Conservation (phyloP, 106 monocot species). For the Acanthochlamys bracteata region DNA sequence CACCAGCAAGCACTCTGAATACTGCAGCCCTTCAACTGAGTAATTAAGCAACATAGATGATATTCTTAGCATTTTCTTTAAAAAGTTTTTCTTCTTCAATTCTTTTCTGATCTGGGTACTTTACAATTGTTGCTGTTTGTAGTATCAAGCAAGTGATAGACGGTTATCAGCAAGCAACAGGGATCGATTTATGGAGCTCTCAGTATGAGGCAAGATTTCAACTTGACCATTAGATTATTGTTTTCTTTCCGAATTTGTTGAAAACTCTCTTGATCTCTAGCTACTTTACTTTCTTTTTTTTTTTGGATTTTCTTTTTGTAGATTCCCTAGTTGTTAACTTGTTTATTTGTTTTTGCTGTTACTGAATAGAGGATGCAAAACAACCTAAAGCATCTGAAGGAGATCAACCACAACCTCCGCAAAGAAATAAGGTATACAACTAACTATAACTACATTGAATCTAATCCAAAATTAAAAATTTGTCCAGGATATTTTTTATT, state of each 20-base stretch:
- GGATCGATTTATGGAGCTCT: conserved; percentile 62
- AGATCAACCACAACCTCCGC: conserved; percentile 70
- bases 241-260: too few relatives aligned
- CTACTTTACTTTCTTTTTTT: not conserved
- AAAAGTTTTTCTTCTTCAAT: not conserved
- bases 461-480: too few relatives aligned
- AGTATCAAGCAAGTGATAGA: conserved; percentile 64
- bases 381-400: conserved; percentile 58
- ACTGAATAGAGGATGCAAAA: conserved; percentile 70
- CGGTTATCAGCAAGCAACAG: conserved; percentile 48
- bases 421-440: conserved; percentile 75
- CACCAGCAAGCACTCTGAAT: conserved; percentile 70
- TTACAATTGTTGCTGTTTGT: not conserved
- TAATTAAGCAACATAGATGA: conserved; percentile 3
- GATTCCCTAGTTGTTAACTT: not conserved
- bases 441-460: too few relatives aligned
- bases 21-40: conserved; percentile 81
- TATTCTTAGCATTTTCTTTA: not conserved
- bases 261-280: too few relatives aligned
- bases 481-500: not conserved
- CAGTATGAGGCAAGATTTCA: conserved; percentile 55
- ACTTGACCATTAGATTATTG: too few relatives aligned
- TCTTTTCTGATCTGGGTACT: not conserved
- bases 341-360: not conserved
- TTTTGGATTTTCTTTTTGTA: conserved; percentile 1